These are phyloP conservation scores for Cyclostephanos invisitatus DNA, from an alignment of 108 stramenopile species.

Conservation along the genomic window DNA sequence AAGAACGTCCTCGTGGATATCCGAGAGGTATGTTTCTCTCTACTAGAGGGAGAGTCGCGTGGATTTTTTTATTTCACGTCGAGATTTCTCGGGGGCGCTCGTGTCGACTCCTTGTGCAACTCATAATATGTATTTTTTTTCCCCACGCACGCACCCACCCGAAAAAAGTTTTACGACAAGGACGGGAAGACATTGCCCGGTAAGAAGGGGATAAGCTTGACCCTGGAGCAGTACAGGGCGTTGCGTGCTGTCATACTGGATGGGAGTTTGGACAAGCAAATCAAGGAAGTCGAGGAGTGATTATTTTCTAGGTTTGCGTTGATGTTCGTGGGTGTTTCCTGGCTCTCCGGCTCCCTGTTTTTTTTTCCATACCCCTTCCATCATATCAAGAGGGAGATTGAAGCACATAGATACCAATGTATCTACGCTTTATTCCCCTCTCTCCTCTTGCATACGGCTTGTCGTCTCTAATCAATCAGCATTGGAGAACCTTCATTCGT, in stretches of 20 bases:
- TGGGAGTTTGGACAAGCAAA: conserved; percentile 45
- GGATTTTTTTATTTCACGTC: not conserved
- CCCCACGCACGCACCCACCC: not conserved
- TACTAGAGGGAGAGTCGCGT: not conserved
- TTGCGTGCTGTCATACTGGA: conserved; percentile 53
- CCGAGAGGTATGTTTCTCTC: conserved; percentile 62
- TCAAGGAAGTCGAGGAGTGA: conserved; percentile 32
- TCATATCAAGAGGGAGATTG: not conserved
- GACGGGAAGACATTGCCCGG: conserved; percentile 70
- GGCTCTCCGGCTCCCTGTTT: not conserved
- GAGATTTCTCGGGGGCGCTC: not conserved
- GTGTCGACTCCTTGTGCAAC: no score
- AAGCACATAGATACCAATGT: not conserved
- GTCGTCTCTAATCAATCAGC: not conserved
- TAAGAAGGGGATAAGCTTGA: conserved; percentile 80
- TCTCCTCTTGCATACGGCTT: not conserved
- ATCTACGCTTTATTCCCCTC: not conserved
- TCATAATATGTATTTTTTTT: no score
- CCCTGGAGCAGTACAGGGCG: conserved; percentile 67
- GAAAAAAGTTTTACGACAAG: conserved; percentile 72
- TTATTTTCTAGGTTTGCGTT: not conserved
- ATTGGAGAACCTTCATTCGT: not conserved
- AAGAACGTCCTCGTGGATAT: conserved; percentile 70
- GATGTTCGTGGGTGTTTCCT: not conserved
- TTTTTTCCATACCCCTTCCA: not conserved